Percentiles rank a stretch among this genome's conserved stretches.
Evolutionary conservation across 805 yeast genomes (phyloP).

Genomic region (Cephaloascus fragrans): DNA sequence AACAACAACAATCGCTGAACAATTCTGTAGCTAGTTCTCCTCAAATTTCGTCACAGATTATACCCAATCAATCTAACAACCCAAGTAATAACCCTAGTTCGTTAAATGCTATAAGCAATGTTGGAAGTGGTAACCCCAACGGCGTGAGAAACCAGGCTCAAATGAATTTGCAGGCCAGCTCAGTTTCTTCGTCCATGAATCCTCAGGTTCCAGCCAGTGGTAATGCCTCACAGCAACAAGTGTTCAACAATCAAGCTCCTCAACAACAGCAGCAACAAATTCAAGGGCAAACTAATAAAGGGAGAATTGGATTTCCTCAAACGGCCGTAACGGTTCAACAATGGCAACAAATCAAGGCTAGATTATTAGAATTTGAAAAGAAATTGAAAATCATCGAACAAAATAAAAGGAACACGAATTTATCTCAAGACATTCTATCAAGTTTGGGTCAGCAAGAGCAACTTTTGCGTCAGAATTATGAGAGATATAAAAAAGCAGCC

Average conservation of each 20-base stretch:
- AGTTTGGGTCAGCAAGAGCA: constrained; percentile 39
- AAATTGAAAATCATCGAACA: constrained; percentile 41
- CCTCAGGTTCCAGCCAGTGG: not conserved
- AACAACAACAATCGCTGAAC: not conserved
- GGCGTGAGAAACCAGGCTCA: not conserved
- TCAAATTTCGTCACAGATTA: not conserved
- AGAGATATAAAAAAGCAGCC: constrained; percentile 42
- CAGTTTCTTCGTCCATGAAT: not conserved
- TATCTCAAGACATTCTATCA: constrained; percentile 34
- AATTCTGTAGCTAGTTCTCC: not conserved
- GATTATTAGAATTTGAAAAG: constrained; percentile 38
- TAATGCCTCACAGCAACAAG: not conserved
- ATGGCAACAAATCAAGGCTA: constrained; percentile 32
- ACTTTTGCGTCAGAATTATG: constrained; percentile 34
- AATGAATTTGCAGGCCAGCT: not conserved
- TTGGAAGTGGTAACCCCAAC: not conserved
- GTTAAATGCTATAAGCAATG: too few relatives aligned
- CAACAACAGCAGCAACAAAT: not conserved
- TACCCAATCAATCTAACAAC: not conserved
- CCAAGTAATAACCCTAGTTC: not conserved
- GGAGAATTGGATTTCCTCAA: constrained; percentile 2
- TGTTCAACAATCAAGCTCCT: not conserved
- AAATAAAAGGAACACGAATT: constrained; percentile 30
- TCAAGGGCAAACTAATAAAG: not conserved
- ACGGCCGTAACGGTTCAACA: constrained; percentile 22